A percentile compares a stretch with the other conserved stretches of the same genome.
Evolutionary conservation across 164 flowering plant genomes (phyloP).

Genomic region (Platanus orientalis): DNA sequence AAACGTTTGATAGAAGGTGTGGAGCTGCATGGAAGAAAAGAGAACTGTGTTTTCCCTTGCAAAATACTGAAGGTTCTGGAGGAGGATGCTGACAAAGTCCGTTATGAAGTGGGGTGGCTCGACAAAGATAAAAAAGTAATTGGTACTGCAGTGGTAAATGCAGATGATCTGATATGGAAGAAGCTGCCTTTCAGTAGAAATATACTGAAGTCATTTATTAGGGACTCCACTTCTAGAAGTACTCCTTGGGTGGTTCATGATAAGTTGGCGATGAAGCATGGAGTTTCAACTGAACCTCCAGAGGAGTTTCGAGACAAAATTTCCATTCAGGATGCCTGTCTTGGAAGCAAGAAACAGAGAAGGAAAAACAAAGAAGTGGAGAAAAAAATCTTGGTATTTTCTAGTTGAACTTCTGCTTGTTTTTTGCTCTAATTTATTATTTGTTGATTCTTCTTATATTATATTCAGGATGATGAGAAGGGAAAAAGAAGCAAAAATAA

Average conservation of each 20-base stretch:
- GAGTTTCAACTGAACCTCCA: slow-evolving; percentile 62
- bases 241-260: slow-evolving; percentile 88
- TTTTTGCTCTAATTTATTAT: not conserved
- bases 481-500: slow-evolving; percentile 24
- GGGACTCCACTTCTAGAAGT: slow-evolving; percentile 78
- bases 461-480: slow-evolving; percentile 26
- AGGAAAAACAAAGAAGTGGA: slow-evolving; percentile 27
- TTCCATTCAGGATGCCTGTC: slow-evolving; percentile 34
- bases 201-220: slow-evolving; percentile 73
- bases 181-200: slow-evolving; percentile 71
- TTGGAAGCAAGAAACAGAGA: slow-evolving; percentile 35
- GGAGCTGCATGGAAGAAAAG: slow-evolving; percentile 61
- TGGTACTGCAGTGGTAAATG: slow-evolving; percentile 39
- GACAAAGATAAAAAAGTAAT: slow-evolving; percentile 45
- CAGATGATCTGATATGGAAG: slow-evolving; percentile 49
- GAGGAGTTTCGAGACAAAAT: slow-evolving; percentile 35
- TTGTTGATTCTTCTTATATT: slow-evolving; percentile 3
- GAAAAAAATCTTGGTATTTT: slow-evolving; percentile 16
- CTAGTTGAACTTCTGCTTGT: slow-evolving; percentile 1
- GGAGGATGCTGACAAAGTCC: slow-evolving; percentile 26
- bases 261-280: slow-evolving; percentile 57
- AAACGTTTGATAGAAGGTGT: slow-evolving; percentile 48
- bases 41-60: slow-evolving; percentile 45
- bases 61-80: slow-evolving; percentile 54
- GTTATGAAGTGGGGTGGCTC: slow-evolving; percentile 78